Evolutionary conservation across 2,329 filamentous ascomycete species (phyloP), one percentile per base, ranked within the genome.

Genomic region (Aspergillus ibericus): DNA sequence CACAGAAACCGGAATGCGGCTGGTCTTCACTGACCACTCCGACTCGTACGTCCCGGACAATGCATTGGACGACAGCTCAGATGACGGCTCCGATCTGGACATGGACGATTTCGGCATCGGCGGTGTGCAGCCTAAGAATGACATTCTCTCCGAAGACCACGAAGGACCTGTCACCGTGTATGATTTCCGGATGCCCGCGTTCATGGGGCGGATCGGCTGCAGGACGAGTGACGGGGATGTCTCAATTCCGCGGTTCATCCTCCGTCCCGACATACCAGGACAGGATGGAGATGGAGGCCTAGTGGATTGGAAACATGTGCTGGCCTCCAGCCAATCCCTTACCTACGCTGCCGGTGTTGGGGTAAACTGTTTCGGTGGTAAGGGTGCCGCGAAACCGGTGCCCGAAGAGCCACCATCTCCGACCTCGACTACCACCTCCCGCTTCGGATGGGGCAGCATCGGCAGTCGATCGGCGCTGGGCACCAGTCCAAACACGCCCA

Each of bases 251-350:
- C 67, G 67, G 13, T 78, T 80, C 59, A 68, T 73, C 15, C 73
- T 80, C 13, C 70, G 67, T 16, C 77, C 78, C 9, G 78, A 80
- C 64, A 70, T 79, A 27, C 56, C 69, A 1, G 75, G 76, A 18
- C 72, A 73, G 51, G 77, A 80, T 55, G 69, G 70, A 8, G 77
- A 80, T 38, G 78, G 78, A 25, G 78, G 78, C 8, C 62, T 80
- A 48, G 63, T 79, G 46, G 75, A 71, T 40, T 80, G 78, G 77
- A 78, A 74, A 57, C 76, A 80, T 54, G 64, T 80, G 6, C 68
- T 80, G 27, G 68, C 72, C 13, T 71, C 76, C 18, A 77, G 74
- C 36, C 76, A 76, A 63, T 77, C 74, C 51, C 65, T 72, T 22
- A 70, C 69, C 29, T 77, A 75, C 57, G 68, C 72, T 9, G 68